Percentiles rank a stretch among this genome's conserved stretches.
These are phyloP conservation scores for Oryza glaberrima DNA, from an alignment of 176 grass and related monocot genomes.

Conservation along the genomic window DNA sequence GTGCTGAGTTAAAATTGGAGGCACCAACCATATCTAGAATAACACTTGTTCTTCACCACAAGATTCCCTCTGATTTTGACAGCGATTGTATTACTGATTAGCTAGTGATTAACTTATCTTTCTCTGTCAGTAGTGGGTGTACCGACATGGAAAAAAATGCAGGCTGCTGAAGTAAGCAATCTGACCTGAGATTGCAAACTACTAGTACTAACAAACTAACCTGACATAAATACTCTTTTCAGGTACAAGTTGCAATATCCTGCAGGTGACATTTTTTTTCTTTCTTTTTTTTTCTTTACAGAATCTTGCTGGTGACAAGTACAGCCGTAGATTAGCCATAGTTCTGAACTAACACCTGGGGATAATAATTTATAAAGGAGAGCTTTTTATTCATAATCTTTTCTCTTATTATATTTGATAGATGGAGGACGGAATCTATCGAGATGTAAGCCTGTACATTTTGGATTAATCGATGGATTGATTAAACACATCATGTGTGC, in stretches of 20 bases:
- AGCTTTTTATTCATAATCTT: neutral
- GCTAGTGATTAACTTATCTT: constrained; percentile 15
- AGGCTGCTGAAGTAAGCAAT: constrained; percentile 45
- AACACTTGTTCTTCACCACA: neutral
- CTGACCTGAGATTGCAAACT: constrained; percentile 24
- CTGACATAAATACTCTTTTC: constrained; percentile 28
- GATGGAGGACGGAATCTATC: constrained; percentile 17
- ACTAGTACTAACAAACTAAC: constrained; percentile 34
- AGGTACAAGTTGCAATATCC: constrained; percentile 39
- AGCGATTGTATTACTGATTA: neutral
- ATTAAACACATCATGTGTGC: constrained; percentile 23
- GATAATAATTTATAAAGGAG: neutral
- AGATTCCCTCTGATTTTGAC: constrained; percentile 46
- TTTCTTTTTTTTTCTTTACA: neutral
- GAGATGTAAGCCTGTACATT: constrained; percentile 1
- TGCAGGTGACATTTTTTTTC: constrained; percentile 6
- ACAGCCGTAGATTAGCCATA: constrained; percentile 14
- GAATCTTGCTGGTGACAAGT: constrained; percentile 45
- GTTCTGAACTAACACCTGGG: constrained; percentile 35
- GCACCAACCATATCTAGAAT: constrained; percentile 15
- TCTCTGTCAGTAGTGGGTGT: constrained; percentile 41
- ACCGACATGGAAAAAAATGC: constrained; percentile 38
- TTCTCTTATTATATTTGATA: neutral
- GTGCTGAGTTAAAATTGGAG: constrained; percentile 2
- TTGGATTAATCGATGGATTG: constrained; percentile 9